Percentiles rank a stretch among this genome's conserved stretches.
phyloP scores from a whole-genome alignment of 306 rosid genomes.

The Gastrolobium bilobum region DNA sequence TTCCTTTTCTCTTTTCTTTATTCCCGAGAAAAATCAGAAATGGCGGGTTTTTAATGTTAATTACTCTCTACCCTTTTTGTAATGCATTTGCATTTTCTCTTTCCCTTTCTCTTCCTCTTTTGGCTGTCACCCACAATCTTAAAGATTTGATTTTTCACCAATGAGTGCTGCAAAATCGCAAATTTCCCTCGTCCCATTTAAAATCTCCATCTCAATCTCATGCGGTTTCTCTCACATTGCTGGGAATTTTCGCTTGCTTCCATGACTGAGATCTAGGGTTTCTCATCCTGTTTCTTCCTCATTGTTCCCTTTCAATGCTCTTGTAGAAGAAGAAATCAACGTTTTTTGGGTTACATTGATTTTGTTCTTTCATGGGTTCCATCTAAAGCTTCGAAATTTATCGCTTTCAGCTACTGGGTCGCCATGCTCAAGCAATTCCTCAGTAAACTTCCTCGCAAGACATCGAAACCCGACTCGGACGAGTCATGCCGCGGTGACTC shows the following conservation, averaged over 20 bases:
- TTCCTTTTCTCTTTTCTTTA: conserved; percentile 12
- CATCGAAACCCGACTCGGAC: conserved; percentile 68
- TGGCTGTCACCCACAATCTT: conserved; percentile 32
- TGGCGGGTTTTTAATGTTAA: conserved; percentile 16
- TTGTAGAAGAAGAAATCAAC: conserved; percentile 29
- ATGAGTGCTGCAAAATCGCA: conserved; percentile 53
- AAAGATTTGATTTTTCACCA: conserved; percentile 57
- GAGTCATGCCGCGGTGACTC: conserved; percentile 65
- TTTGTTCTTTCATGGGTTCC: conserved; percentile 56
- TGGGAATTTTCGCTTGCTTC: conserved; percentile 26
- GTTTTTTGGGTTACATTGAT: conserved; percentile 36
- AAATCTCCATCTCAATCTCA: conserved; percentile 48
- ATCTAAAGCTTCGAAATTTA: conserved; percentile 49
- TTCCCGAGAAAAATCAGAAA: conserved; percentile 45
- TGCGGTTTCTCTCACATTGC: conserved; percentile 39
- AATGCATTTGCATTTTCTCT: conserved; percentile 22
- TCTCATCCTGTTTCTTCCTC: conserved; percentile 48
- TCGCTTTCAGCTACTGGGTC: conserved; percentile 45
- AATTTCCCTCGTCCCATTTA: conserved; percentile 45
- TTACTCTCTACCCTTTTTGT: conserved; percentile 11
- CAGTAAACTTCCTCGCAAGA: conserved; percentile 85
- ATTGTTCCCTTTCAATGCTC: conserved; percentile 30
- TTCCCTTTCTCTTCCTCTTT: background rate
- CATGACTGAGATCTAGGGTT: conserved; percentile 71
- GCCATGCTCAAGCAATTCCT: conserved; percentile 93